Evolutionary conservation across 805 yeast species (phyloP).

Genomic region (Kazachstania bromeliacearum): DNA sequence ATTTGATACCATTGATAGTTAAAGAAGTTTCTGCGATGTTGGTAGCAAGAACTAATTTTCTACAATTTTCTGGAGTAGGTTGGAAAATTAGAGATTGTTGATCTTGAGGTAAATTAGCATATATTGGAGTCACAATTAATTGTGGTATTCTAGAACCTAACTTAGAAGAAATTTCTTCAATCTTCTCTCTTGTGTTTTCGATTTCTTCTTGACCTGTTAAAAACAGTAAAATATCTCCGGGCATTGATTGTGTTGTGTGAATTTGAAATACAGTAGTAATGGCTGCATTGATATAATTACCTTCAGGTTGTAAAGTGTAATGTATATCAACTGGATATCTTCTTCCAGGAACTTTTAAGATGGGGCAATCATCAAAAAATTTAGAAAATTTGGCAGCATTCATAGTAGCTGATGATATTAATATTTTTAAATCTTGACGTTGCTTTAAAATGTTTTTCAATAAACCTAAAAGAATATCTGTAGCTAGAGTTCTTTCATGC

Average conservation of each 20-base stretch:
- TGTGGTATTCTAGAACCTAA: conserved; percentile 53
- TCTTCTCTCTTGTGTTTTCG: conserved; percentile 65
- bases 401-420: conserved; percentile 91
- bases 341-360: conserved; percentile 84
- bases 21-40: conserved; percentile 96
- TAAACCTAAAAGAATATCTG: conserved; percentile 74
- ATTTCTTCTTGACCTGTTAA: conserved; percentile 96
- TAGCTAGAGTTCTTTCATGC: conserved; percentile 89
- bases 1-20: conserved; percentile 92
- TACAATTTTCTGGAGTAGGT: conserved; percentile 65
- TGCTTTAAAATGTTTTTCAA: conserved; percentile 56
- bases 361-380: conserved; percentile 77
- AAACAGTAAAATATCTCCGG: conserved; percentile 84
- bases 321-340: conserved; percentile 84
- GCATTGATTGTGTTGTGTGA: conserved; percentile 47
- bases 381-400: conserved; percentile 80
- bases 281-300: conserved; percentile 85
- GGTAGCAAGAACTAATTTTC: conserved; percentile 90
- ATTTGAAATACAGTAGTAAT: conserved; percentile 81
- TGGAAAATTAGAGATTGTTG: conserved; percentile 75
- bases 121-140: conserved; percentile 73
- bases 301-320: conserved; percentile 80
- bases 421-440: conserved; percentile 61
- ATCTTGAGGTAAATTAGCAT: conserved; percentile 84
- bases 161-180: conserved; percentile 54